A percentile compares a stretch with the other conserved stretches of the same genome.
Conservation (phyloP, 805 yeast species). For the Candida alai region DNA sequence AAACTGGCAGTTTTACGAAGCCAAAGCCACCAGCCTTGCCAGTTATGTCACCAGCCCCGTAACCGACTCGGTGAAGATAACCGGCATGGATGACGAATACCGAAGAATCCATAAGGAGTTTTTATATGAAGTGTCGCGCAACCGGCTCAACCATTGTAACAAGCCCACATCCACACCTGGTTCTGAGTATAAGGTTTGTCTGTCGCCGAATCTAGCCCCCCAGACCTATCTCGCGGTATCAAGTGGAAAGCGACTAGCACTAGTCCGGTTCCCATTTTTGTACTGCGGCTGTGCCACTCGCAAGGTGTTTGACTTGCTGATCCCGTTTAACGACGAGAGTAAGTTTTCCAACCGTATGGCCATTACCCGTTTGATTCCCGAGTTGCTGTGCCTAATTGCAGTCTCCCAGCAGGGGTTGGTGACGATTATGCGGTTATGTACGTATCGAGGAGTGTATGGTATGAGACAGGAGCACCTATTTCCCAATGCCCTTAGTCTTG, state of each 20-base stretch:
- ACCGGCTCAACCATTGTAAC: not conserved
- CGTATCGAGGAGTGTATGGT: slow-evolving; percentile 33
- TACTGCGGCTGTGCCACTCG: slow-evolving; percentile 47
- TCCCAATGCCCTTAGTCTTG: slow-evolving; percentile 30
- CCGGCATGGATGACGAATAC: slow-evolving; percentile 32
- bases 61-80: slow-evolving; percentile 16
- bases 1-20: slow-evolving; percentile 31
- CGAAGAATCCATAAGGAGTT: slow-evolving; percentile 27
- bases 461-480: slow-evolving; percentile 43
- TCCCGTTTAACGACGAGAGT: slow-evolving; percentile 35
- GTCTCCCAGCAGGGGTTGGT: slow-evolving; percentile 38
- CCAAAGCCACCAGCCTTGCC: slow-evolving; percentile 17
- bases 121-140: not conserved
- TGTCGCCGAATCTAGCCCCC: not conserved
- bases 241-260: slow-evolving; percentile 40
- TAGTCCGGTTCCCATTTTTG: slow-evolving; percentile 43
- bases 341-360: slow-evolving; percentile 33
- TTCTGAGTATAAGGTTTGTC: no score
- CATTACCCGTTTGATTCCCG: slow-evolving; percentile 31
- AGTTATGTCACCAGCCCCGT: not conserved
- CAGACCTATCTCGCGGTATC: slow-evolving; percentile 29
- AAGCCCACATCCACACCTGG: not conserved
- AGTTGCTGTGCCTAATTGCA: slow-evolving; percentile 31
- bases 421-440: slow-evolving; percentile 33
- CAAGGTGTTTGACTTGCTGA: slow-evolving; percentile 33